Evolutionary conservation across 331 rosid genomes (phyloP), one percentile per base, ranked within the genome.

Genomic region (Quercus tomentella): DNA sequence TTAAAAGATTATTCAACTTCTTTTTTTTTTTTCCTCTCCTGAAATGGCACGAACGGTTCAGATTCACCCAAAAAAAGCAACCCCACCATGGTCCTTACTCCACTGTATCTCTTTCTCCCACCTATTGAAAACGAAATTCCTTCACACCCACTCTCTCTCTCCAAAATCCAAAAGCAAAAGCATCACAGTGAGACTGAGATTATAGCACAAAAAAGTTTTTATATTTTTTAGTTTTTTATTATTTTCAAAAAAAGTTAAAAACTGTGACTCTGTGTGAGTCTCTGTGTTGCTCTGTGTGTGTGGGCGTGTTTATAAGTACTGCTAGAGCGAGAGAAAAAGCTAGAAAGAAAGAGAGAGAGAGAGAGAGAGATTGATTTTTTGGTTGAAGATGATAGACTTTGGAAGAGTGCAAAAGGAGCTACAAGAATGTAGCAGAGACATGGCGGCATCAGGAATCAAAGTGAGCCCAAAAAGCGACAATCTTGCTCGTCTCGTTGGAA

Each of bases 321-420:
- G 15, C 43, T n/a, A 6, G 45, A 16, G 71, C 3, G 16, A 49
- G 16, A 11, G 17, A 1, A 49, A 49, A 49, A 14, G 17, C n/a
- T 4, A 17, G 52, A 7, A 33, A 22, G 17, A 33, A 1, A 33
- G 25, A 66, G 20, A 31, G 0, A 18, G 23, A 7, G 1, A 73
- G 76, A 54, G 14, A 35, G 43, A 35, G 43, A 37, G 45, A 37
- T 2, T 37, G 45, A 41, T 41, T 41, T 8, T 41, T 41, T 37
- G 3, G 45, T 77, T 76, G 85, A 88, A 80, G 89, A 96, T 96
- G 99, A 74, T 93, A 45, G 99, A 96, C 92, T 88, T 96, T 69
- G 88, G 92, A 76, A 93, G 99, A 79, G 99, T 93, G 37, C 99
- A 96, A 86, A 96, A 96, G 92, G 99, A 96, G 94, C 97, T 96